These are phyloP conservation scores for Urtica urens DNA, from an alignment of 306 rosid genomes.

Conservation along the genomic window DNA sequence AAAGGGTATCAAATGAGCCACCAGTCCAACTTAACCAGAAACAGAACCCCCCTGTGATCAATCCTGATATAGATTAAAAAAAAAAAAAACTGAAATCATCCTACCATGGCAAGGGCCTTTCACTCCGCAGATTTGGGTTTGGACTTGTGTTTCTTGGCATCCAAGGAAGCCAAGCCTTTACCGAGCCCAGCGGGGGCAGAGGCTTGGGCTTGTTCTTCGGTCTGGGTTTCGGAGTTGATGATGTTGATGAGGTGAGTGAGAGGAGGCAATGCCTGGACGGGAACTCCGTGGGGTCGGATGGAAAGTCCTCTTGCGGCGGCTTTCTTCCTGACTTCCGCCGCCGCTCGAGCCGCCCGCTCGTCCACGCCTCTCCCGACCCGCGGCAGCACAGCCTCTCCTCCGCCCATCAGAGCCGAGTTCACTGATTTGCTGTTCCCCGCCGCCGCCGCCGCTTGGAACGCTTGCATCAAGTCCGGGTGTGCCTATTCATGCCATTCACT, in stretches of 20 bases:
- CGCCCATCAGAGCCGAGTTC: slow-evolving; percentile 70
- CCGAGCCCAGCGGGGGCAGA: slow-evolving; percentile 88
- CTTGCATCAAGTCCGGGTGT: slow-evolving; percentile 80
- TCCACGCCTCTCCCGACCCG: slow-evolving; percentile 92
- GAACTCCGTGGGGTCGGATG: slow-evolving; percentile 73
- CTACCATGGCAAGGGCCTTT: too few species aligned
- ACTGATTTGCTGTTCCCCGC: slow-evolving; percentile 71
- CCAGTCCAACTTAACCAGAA: too few species aligned
- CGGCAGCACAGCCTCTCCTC: slow-evolving; percentile 48
- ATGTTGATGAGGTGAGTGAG: slow-evolving; percentile 66
- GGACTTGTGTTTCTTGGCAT: slow-evolving; percentile 66
- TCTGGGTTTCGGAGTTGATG: slow-evolving; percentile 48
- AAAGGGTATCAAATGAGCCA: too few species aligned
- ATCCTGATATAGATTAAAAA: too few species aligned
- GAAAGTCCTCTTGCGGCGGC: slow-evolving; percentile 84
- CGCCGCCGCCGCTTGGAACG: slow-evolving; percentile 83
- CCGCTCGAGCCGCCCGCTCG: slow-evolving; percentile 91
- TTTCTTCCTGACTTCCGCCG: slow-evolving; percentile 88
- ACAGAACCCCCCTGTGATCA: too few species aligned
- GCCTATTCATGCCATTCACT: slow-evolving; percentile 36
- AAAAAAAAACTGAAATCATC: too few species aligned
- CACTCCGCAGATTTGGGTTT: slow-evolving; percentile 55
- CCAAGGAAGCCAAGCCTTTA: slow-evolving; percentile 63
- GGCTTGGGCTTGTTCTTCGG: slow-evolving; percentile 31
- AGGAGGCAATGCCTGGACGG: slow-evolving; percentile 78